A percentile compares a stretch with the other conserved stretches of the same genome.
Evolutionary conservation across 306 rosid genomes (phyloP).

Genomic region (Styphnolobium japonicum): DNA sequence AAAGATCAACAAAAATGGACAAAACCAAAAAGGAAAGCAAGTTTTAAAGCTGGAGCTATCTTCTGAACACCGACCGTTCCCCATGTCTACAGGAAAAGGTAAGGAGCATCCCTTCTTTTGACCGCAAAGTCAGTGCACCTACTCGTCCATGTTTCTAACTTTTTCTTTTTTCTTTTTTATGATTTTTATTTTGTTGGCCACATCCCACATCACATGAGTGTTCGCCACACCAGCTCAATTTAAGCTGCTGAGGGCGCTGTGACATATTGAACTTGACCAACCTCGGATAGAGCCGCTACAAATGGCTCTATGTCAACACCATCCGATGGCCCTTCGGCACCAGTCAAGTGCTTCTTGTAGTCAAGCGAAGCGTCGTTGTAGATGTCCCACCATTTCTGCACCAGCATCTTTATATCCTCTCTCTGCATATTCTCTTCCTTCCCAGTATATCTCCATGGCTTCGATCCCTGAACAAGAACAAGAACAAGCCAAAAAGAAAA

Average conservation of each 20-base stretch:
- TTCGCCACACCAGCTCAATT: background rate
- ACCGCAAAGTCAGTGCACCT: background rate
- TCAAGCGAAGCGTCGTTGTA: conserved; percentile 58
- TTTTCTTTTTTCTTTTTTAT: background rate
- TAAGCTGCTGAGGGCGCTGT: conserved; percentile 81
- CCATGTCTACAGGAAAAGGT: background rate
- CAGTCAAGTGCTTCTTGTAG: conserved; percentile 24
- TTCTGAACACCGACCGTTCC: background rate
- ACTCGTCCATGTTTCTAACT: background rate
- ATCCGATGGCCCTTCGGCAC: background rate
- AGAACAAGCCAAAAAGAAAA: too few relatives aligned
- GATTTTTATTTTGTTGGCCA: background rate
- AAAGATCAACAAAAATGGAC: background rate
- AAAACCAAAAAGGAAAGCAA: background rate
- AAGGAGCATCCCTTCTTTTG: background rate
- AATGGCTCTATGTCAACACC: conserved; percentile 41
- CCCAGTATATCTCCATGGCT: conserved; percentile 88
- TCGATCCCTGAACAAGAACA: conserved; percentile 54
- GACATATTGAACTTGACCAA: conserved; percentile 42
- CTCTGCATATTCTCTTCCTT: conserved; percentile 80
- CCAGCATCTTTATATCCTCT: conserved; percentile 71
- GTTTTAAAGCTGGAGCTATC: background rate
- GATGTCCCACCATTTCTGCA: conserved; percentile 75
- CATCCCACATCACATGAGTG: background rate
- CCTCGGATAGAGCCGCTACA: conserved; percentile 49